Conservation (phyloP, 169 alveolate species). For the Eimeria sp. region DNA sequence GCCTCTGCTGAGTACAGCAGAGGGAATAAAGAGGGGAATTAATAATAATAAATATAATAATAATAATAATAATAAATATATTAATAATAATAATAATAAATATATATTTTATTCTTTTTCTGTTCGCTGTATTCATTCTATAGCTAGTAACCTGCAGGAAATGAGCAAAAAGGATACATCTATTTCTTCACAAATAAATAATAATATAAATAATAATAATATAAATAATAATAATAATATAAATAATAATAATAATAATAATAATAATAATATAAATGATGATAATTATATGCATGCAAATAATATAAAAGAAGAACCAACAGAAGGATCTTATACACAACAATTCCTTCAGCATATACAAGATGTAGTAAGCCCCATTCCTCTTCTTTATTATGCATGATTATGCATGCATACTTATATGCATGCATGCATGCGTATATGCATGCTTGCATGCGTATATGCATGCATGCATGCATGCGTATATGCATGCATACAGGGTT, state of each 20-base stretch:
- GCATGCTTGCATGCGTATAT: no score
- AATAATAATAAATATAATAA: background rate
- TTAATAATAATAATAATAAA: no score
- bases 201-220: no score
- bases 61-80: no score
- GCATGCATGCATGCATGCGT: background rate
- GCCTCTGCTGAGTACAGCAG: background rate
- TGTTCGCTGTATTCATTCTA: background rate
- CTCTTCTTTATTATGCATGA: no score
- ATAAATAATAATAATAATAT: no score
- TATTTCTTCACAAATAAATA: no score
- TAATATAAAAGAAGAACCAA: background rate
- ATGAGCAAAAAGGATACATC: background rate
- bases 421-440: background rate
- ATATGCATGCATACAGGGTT: background rate
- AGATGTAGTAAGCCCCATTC: background rate
- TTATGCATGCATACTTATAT: no score
- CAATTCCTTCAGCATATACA: constrained; percentile 35
- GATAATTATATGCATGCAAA: background rate
- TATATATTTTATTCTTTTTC: background rate
- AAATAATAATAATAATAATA: no score
- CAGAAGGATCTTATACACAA: constrained; percentile 41
- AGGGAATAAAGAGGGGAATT: background rate
- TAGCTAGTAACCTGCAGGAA: background rate
- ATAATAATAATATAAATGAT: background rate